These are phyloP conservation scores for Casuarina cunninghamiana DNA, from an alignment of 306 rosid genomes.

Conservation along the genomic window DNA sequence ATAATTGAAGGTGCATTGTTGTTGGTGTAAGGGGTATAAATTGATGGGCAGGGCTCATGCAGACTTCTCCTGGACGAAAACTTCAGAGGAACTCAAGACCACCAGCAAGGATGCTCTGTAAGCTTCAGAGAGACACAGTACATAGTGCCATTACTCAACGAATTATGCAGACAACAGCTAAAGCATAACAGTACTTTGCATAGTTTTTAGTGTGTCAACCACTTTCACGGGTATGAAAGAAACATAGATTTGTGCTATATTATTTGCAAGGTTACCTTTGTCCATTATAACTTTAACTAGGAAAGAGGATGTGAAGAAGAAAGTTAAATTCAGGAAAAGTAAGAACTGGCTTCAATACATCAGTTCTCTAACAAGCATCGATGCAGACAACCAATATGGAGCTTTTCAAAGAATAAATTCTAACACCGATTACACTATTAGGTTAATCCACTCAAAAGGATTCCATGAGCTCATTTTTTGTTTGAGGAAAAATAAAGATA, in stretches of 20 bases:
- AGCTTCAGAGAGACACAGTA: background rate
- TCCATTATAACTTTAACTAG: background rate
- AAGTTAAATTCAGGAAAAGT: background rate
- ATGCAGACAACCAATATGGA: constrained; percentile 23
- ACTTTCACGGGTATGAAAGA: background rate
- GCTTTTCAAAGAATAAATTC: constrained; percentile 5
- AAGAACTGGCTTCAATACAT: background rate
- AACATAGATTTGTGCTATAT: background rate
- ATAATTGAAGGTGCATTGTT: background rate
- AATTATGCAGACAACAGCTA: background rate
- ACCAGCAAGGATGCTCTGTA: background rate
- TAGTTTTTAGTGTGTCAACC: background rate
- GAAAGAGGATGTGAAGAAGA: background rate
- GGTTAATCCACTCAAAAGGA: constrained; percentile 5
- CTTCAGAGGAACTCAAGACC: background rate
- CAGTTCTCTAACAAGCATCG: background rate
- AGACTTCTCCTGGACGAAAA: background rate
- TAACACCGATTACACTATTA: background rate
- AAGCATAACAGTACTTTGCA: background rate
- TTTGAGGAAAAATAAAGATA: background rate
- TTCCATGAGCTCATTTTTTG: constrained; percentile 13
- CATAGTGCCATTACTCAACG: background rate
- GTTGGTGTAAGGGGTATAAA: background rate
- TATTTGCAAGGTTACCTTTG: background rate
- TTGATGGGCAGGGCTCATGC: background rate